Conservation (phyloP, 768 basidiomycete genomes). For the Pisolithus microcarpus region DNA sequence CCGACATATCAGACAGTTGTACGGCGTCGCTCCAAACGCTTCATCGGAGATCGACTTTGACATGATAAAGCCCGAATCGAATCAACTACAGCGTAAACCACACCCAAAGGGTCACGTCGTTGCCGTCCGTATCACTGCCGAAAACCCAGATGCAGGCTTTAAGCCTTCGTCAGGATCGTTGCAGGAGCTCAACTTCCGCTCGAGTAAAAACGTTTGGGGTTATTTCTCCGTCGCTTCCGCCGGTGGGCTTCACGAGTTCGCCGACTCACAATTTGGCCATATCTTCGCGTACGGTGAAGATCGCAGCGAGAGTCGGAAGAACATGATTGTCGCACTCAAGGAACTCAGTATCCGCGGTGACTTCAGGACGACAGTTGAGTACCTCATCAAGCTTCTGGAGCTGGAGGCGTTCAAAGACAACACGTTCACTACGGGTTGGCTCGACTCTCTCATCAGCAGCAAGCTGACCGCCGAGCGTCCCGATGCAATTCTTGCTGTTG, state of each 20-base stretch:
- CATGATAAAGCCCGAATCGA: conserved; percentile 82
- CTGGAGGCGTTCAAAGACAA: conserved; percentile 95
- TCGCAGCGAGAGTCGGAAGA: conserved; percentile 90
- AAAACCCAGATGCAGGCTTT: conserved; percentile 99
- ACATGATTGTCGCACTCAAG: conserved; percentile 99
- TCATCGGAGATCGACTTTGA: conserved; percentile 96
- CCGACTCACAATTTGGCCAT: conserved; percentile 98
- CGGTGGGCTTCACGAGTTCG: conserved; percentile 97
- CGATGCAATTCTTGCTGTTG: conserved; percentile 84
- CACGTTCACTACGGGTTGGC: conserved; percentile 97
- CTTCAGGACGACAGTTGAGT: conserved; percentile 97
- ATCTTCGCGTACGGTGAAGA: conserved; percentile 99
- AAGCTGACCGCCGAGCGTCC: conserved; percentile 97
- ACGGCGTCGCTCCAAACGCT: conserved; percentile 87
- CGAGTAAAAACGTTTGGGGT: conserved; percentile 99
- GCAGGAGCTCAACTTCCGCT: conserved; percentile 99
- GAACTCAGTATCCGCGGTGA: conserved; percentile 98
- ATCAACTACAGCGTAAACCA: conserved; percentile 87
- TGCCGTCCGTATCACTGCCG: conserved; percentile 97
- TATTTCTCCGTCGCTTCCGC: conserved; percentile 97
- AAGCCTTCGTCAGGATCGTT: conserved; percentile 96
- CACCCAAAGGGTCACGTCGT: conserved; percentile 97
- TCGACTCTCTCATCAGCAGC: conserved; percentile 94
- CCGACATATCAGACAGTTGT: conserved; percentile 90
- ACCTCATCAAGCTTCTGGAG: conserved; percentile 95